Conservation (phyloP, 2,329 filamentous ascomycete genomes). For the Pyrenophora tritici-repentis region DNA sequence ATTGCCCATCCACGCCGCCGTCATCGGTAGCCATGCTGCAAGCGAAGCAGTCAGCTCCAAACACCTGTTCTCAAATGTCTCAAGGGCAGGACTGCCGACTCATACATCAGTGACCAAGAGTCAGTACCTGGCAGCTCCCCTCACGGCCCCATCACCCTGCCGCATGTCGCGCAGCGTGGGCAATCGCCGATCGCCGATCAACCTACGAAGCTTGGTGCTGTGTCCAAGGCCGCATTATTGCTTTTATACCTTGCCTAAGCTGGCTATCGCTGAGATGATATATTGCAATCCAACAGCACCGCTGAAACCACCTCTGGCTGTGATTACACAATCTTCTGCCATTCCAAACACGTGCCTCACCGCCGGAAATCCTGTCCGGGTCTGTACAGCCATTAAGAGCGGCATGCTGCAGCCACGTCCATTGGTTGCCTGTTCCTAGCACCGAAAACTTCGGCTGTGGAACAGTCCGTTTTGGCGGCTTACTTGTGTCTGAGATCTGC, state of each 20-base stretch:
- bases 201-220: not conserved
- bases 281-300: not conserved
- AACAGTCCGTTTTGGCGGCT: not conserved
- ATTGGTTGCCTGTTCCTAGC: not conserved
- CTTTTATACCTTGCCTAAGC: not conserved
- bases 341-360: not conserved
- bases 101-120: not conserved
- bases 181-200: slow-evolving; percentile 6
- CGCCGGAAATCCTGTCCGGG: not conserved
- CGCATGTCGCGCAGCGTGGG: not conserved
- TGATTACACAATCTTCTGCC: not conserved
- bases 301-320: not conserved
- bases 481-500: not conserved
- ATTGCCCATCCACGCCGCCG: slow-evolving; percentile 15
- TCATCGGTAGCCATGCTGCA: slow-evolving; percentile 26
- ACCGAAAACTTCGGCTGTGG: not conserved
- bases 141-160: not conserved
- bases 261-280: too few relatives aligned
- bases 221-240: not conserved
- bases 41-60: slow-evolving; percentile 15
- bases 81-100: not conserved
- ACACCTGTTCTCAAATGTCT: slow-evolving; percentile 22
- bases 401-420: not conserved
- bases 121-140: slow-evolving; percentile 1
- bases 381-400: not conserved